Evolutionary conservation across 768 basidiomycete genomes (phyloP).

Genomic region (Rhodotorula graminis): DNA sequence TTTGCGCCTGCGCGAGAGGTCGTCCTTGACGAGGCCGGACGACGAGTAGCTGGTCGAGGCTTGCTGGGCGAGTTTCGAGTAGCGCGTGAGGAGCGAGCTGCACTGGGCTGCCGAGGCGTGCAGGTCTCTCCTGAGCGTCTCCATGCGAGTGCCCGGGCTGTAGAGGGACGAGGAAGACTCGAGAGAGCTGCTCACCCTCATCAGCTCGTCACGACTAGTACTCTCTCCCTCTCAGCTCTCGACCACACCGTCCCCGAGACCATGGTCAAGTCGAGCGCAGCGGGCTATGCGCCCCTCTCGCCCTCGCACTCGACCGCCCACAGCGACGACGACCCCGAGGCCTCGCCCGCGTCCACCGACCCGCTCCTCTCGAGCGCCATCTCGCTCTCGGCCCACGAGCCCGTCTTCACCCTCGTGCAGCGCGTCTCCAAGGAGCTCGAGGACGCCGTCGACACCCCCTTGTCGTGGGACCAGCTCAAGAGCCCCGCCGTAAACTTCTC

Average conservation of each 20-base stretch:
- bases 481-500: slow-evolving; percentile 29
- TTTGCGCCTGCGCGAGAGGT: slow-evolving; percentile 54
- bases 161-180: neutral
- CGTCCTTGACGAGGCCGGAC: slow-evolving; percentile 53
- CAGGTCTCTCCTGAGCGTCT: slow-evolving; percentile 83
- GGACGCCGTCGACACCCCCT: slow-evolving; percentile 18
- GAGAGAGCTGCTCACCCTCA: neutral
- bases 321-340: neutral
- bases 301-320: neutral
- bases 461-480: slow-evolving; percentile 20
- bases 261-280: slow-evolving; percentile 3
- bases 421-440: slow-evolving; percentile 14
- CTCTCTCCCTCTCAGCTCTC: too few species aligned
- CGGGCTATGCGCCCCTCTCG: neutral
- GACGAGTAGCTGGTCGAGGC: slow-evolving; percentile 45
- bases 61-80: slow-evolving; percentile 72
- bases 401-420: slow-evolving; percentile 34
- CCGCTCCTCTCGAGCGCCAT: neutral
- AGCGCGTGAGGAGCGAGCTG: slow-evolving; percentile 82
- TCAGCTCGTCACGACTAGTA: neutral
- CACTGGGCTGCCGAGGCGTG: slow-evolving; percentile 88
- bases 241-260: neutral
- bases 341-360: slow-evolving; percentile 1
- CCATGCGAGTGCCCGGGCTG: slow-evolving; percentile 44
- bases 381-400: slow-evolving; percentile 5